Evolutionary conservation across 2,329 filamentous ascomycete species (phyloP).

Genomic region (Bipolaris zeicola): DNA sequence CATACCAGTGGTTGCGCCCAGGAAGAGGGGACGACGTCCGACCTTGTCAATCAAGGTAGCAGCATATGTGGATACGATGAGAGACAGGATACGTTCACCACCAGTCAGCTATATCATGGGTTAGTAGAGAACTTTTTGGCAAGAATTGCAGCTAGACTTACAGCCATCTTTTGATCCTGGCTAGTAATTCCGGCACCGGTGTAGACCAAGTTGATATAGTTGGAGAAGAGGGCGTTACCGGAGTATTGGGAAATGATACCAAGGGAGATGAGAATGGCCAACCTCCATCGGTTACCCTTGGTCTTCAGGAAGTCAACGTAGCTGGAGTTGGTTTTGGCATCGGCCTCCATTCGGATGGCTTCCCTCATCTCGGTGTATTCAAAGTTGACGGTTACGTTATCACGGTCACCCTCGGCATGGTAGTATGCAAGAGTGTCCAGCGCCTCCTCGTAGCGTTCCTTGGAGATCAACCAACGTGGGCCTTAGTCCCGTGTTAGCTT

Average conservation of each 20-base stretch:
- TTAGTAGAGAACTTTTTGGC: constrained; percentile 3
- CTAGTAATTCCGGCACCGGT: constrained; percentile 64
- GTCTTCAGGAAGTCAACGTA: constrained; percentile 68
- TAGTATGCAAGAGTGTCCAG: constrained; percentile 65
- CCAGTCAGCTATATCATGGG: constrained; percentile 30
- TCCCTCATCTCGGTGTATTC: constrained; percentile 70
- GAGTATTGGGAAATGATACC: constrained; percentile 72
- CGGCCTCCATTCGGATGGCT: constrained; percentile 63
- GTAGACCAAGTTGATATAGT: constrained; percentile 69
- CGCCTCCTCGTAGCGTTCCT: constrained; percentile 67
- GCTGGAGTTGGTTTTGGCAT: constrained; percentile 54
- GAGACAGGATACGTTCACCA: constrained; percentile 64
- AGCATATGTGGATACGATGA: constrained; percentile 62
- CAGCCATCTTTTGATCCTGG: constrained; percentile 42
- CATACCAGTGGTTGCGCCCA: constrained; percentile 50
- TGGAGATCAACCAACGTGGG: constrained; percentile 65
- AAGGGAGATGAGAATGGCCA: constrained; percentile 66
- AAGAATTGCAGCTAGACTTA: constrained; percentile 41
- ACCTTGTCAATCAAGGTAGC: constrained; percentile 62
- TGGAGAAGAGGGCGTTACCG: constrained; percentile 69
- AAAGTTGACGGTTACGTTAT: constrained; percentile 67
- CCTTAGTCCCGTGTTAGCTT: constrained; percentile 8
- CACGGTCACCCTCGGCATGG: constrained; percentile 64
- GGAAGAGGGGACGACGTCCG: constrained; percentile 63
- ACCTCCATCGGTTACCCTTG: constrained; percentile 67